phyloP scores from a whole-genome alignment of 2,329 filamentous ascomycete species.

The Nannizziopsis arthrosporioides region DNA sequence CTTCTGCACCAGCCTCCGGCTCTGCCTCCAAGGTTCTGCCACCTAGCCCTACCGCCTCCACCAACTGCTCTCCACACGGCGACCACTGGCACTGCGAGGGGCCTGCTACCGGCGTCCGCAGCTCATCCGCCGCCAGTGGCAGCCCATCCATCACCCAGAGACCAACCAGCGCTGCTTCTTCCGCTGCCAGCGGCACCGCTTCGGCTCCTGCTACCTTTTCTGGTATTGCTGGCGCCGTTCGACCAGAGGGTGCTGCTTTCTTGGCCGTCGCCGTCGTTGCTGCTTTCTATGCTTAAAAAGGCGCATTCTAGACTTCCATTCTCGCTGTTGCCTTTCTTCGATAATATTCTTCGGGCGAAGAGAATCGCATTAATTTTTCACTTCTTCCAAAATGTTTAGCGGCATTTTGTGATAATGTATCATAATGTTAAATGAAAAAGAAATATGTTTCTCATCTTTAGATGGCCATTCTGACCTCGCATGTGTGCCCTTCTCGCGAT shows the following conservation, averaged over 20 bases:
- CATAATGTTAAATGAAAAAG: too few relatives aligned
- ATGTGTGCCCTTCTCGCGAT: too few relatives aligned
- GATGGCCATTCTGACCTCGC: too few relatives aligned
- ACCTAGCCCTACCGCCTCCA: slow-evolving; percentile 16
- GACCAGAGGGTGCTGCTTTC: not conserved
- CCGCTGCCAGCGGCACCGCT: not conserved
- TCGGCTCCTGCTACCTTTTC: slow-evolving; percentile 5
- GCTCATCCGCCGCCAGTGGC: not conserved
- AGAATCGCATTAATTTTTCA: too few relatives aligned
- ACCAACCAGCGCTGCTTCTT: not conserved
- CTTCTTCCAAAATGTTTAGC: too few relatives aligned
- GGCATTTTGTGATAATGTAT: too few relatives aligned
- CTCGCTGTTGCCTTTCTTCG: not conserved
- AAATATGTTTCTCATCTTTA: too few relatives aligned
- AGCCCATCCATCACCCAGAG: not conserved
- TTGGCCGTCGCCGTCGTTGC: slow-evolving; percentile 6
- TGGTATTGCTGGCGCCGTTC: slow-evolving; percentile 7
- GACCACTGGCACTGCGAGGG: slow-evolving; percentile 21
- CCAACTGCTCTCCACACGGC: slow-evolving; percentile 16
- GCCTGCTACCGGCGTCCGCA: slow-evolving; percentile 2
- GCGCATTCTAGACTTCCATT: not conserved
- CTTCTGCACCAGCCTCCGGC: slow-evolving; percentile 7
- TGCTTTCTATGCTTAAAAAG: slow-evolving; percentile 8
- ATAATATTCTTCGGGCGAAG: too few relatives aligned
- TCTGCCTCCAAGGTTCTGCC: slow-evolving; percentile 18